These are phyloP conservation scores for Sphaerobolus stellatus DNA, from an alignment of 1,284 basidiomycete genomes.

Conservation along the genomic window DNA sequence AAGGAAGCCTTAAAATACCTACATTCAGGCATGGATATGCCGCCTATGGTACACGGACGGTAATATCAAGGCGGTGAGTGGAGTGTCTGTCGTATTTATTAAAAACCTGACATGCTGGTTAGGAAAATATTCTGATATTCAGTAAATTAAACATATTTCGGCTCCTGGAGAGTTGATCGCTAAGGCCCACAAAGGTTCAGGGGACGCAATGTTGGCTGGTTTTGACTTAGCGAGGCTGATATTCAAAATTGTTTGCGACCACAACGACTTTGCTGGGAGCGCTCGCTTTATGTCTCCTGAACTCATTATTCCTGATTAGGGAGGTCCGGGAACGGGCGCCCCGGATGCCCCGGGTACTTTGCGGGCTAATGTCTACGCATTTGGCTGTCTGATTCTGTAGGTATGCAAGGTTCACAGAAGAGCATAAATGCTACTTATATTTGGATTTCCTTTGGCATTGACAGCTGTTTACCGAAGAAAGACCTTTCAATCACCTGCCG, in stretches of 20 bases:
- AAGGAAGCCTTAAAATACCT: conserved; percentile 5
- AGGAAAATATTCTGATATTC: conserved; percentile 18
- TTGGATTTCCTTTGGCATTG: too few species aligned
- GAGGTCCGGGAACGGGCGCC: not conserved
- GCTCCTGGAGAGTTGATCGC: not conserved
- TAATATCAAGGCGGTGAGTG: conserved; percentile 2
- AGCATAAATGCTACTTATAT: too few species aligned
- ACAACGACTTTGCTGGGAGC: conserved; percentile 7
- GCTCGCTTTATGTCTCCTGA: conserved; percentile 20
- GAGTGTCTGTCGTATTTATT: too few species aligned
- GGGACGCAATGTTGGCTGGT: conserved; percentile 17
- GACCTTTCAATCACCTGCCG: conserved; percentile 15
- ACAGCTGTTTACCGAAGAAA: conserved; percentile 15
- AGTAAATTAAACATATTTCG: not conserved
- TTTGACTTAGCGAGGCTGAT: conserved; percentile 18
- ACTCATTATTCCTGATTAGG: conserved; percentile 13
- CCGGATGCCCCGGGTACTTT: not conserved
- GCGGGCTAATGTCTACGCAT: conserved; percentile 14
- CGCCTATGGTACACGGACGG: conserved; percentile 3
- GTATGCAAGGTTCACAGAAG: too few species aligned
- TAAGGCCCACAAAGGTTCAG: conserved; percentile 1
- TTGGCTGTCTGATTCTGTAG: conserved; percentile 17
- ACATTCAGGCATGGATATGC: conserved; percentile 5
- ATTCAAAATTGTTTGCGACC: conserved; percentile 12
- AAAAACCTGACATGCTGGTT: not conserved